Evolutionary conservation across 2,329 filamentous ascomycete genomes (phyloP).

Genomic region (Neonectria ditissima): DNA sequence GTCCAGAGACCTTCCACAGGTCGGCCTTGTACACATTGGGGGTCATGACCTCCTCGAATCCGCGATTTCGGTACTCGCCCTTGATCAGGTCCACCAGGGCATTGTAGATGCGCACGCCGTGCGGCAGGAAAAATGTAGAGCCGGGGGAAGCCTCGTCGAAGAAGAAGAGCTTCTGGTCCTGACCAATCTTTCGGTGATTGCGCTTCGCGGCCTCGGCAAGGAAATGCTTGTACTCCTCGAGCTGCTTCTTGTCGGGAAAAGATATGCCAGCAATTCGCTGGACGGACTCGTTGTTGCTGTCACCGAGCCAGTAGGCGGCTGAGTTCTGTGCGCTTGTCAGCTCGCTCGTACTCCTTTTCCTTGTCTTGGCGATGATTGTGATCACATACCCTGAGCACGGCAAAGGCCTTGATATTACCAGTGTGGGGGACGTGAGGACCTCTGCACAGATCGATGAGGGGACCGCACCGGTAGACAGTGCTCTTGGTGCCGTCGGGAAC

Average conservation of each 20-base stretch:
- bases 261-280: slow-evolving; percentile 97
- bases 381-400: slow-evolving; percentile 79
- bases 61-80: slow-evolving; percentile 90
- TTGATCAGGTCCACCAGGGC: slow-evolving; percentile 84
- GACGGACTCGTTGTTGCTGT: slow-evolving; percentile 92
- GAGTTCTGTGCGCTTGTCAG: slow-evolving; percentile 69
- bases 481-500: slow-evolving; percentile 87
- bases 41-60: slow-evolving; percentile 94
- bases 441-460: slow-evolving; percentile 93
- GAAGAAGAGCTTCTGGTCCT: slow-evolving; percentile 97
- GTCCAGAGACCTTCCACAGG: slow-evolving; percentile 94
- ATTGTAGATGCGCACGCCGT: slow-evolving; percentile 95
- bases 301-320: slow-evolving; percentile 90
- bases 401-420: slow-evolving; percentile 92
- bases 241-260: slow-evolving; percentile 93
- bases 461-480: slow-evolving; percentile 94
- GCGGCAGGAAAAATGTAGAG: slow-evolving; percentile 90
- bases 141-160: slow-evolving; percentile 96
- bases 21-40: slow-evolving; percentile 95
- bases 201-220: slow-evolving; percentile 98
- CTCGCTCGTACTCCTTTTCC: background rate
- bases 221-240: slow-evolving; percentile 94
- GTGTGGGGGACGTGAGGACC: slow-evolving; percentile 95
- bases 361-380: background rate
- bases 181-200: slow-evolving; percentile 93